phyloP scores from a whole-genome alignment of 176 grass and related monocot species.

The Alopecurus myosuroides region DNA sequence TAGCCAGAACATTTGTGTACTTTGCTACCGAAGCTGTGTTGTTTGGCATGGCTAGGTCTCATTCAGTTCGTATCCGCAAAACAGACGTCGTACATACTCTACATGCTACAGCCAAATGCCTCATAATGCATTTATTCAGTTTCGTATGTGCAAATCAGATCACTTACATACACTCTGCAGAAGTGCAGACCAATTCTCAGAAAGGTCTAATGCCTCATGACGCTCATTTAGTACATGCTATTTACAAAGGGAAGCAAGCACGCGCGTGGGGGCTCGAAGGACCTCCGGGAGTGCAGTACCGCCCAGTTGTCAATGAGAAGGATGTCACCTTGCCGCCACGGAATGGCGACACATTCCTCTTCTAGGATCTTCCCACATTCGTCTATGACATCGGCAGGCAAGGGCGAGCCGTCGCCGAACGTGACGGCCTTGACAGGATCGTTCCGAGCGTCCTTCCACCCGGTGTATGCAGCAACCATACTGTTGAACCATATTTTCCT shows the following conservation, averaged over 20 bases:
- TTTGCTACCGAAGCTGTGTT: not conserved
- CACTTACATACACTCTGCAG: not conserved
- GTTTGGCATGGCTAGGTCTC: not conserved
- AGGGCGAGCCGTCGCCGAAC: constrained; percentile 61
- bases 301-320: constrained; percentile 84
- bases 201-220: not conserved
- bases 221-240: constrained; percentile 1
- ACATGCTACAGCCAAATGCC: no score
- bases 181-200: not conserved
- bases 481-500: constrained; percentile 97
- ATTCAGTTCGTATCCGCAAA: not conserved
- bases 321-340: constrained; percentile 77
- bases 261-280: constrained; percentile 74
- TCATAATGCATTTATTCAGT: not conserved
- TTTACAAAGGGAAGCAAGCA: constrained; percentile 94
- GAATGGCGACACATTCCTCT: constrained; percentile 59
- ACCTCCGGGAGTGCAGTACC: constrained; percentile 68
- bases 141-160: not conserved
- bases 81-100: not conserved
- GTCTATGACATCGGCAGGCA: constrained; percentile 57
- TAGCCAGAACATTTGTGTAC: not conserved
- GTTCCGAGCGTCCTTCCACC: constrained; percentile 85
- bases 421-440: constrained; percentile 84
- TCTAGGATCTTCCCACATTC: constrained; percentile 70
- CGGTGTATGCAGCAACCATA: constrained; percentile 93